These are phyloP conservation scores for Alternaria panax DNA, from an alignment of 2,329 filamentous ascomycete genomes.

Conservation along the genomic window DNA sequence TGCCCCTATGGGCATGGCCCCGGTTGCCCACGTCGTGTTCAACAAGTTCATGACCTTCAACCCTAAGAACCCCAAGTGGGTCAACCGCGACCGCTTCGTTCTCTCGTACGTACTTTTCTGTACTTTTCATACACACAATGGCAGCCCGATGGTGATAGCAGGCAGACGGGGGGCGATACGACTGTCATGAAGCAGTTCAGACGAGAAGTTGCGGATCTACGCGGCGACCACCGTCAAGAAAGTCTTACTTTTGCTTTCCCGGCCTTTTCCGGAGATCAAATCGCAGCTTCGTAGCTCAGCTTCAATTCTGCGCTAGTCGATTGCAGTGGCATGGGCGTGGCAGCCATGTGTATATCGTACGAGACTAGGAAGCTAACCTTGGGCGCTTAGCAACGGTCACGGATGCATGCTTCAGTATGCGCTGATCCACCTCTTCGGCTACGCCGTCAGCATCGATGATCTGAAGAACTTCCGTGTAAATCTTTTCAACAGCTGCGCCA, in stretches of 20 bases:
- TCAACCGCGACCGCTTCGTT: slow-evolving; percentile 98
- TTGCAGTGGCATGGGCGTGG: background rate
- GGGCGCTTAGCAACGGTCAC: slow-evolving; percentile 85
- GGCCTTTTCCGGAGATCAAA: background rate
- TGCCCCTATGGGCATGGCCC: slow-evolving; percentile 97
- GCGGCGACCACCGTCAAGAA: slow-evolving; percentile 15
- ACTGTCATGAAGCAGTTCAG: slow-evolving; percentile 6
- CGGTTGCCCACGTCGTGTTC: slow-evolving; percentile 94
- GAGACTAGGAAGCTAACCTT: background rate
- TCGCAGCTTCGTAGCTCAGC: background rate
- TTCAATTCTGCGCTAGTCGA: background rate
- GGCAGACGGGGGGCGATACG: background rate
- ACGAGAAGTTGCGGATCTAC: slow-evolving; percentile 24
- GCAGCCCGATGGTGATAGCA: background rate
- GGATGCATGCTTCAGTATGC: slow-evolving; percentile 99
- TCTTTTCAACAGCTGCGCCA: slow-evolving; percentile 59
- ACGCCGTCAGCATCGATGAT: slow-evolving; percentile 84
- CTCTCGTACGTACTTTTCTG: slow-evolving; percentile 79
- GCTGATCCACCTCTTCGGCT: slow-evolving; percentile 95
- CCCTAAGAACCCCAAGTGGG: slow-evolving; percentile 97
- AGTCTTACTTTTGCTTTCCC: slow-evolving; percentile 11
- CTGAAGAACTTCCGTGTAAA: slow-evolving; percentile 95
- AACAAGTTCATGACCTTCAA: slow-evolving; percentile 99
- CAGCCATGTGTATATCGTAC: background rate
- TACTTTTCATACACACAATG: background rate